Percentiles rank a stretch among this genome's conserved stretches.
These are phyloP conservation scores for Phytopythium delawarense DNA, from an alignment of 352 stramenopile species.

Conservation along the genomic window DNA sequence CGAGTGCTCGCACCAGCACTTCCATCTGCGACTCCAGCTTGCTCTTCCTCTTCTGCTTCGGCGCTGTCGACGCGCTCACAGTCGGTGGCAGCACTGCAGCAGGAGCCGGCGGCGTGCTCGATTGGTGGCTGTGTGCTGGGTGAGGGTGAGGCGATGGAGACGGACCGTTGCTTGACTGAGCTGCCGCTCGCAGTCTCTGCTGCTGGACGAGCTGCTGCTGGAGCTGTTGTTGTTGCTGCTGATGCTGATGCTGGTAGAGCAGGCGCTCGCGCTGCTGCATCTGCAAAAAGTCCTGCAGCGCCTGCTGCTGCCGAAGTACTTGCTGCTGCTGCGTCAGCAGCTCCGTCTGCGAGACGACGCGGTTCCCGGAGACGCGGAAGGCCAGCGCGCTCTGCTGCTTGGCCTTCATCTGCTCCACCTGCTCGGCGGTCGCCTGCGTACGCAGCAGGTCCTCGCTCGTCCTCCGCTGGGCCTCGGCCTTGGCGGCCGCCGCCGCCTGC, in stretches of 20 bases:
- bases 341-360: slow-evolving; percentile 23
- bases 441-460: slow-evolving; percentile 32
- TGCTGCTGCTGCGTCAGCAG: slow-evolving; percentile 43
- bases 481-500: slow-evolving; percentile 28
- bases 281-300: slow-evolving; percentile 29
- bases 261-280: slow-evolving; percentile 27
- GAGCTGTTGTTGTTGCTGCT: slow-evolving; percentile 15
- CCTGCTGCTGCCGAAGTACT: slow-evolving; percentile 42
- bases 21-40: slow-evolving; percentile 57
- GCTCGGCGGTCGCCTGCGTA: slow-evolving; percentile 39
- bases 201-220: slow-evolving; percentile 12
- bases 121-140: neutral
- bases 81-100: neutral
- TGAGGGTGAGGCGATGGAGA: neutral
- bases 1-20: slow-evolving; percentile 44
- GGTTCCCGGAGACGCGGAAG: slow-evolving; percentile 7
- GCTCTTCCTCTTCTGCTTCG: slow-evolving; percentile 40
- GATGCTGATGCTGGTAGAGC: slow-evolving; percentile 16
- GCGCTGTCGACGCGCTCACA: slow-evolving; percentile 6
- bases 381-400: slow-evolving; percentile 26
- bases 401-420: slow-evolving; percentile 31
- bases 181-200: neutral
- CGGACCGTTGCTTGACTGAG: neutral
- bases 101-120: neutral
- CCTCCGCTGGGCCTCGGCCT: slow-evolving; percentile 23